Percentiles rank a stretch among this genome's conserved stretches.
Conservation (phyloP, 768 basidiomycete species). For the Cystobasidium onofrii region DNA sequence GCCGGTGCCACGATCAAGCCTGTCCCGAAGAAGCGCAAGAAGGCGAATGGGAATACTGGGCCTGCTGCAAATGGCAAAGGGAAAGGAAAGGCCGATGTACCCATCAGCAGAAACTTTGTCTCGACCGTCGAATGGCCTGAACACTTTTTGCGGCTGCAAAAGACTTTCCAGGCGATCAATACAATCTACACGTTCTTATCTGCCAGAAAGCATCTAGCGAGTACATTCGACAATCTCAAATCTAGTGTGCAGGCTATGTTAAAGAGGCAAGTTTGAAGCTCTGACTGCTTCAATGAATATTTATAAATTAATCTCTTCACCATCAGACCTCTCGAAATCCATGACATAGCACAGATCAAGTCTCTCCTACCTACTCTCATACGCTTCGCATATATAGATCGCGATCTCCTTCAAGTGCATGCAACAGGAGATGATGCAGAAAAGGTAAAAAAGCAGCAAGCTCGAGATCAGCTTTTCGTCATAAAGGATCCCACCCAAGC, state of each 20-base stretch:
- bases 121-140: constrained; percentile 53
- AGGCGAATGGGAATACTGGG: not conserved
- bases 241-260: constrained; percentile 71
- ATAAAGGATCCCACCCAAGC: constrained; percentile 33
- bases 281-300: too few relatives aligned
- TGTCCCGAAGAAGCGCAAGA: not conserved
- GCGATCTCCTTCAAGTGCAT: constrained; percentile 56
- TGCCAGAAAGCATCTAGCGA: constrained; percentile 67
- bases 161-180: constrained; percentile 70
- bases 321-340: constrained; percentile 65
- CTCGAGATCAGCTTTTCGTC: constrained; percentile 49
- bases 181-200: constrained; percentile 81
- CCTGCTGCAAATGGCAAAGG: constrained; percentile 28
- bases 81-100: constrained; percentile 34
- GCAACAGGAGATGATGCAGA: constrained; percentile 40
- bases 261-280: constrained; percentile 63
- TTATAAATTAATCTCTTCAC: not conserved
- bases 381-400: constrained; percentile 71
- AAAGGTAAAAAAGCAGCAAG: constrained; percentile 41
- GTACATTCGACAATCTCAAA: constrained; percentile 66
- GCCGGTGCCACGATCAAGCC: constrained; percentile 6
- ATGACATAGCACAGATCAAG: constrained; percentile 75
- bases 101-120: constrained; percentile 28
- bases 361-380: constrained; percentile 75
- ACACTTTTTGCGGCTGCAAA: constrained; percentile 50